These are phyloP conservation scores for Tagetes erecta DNA, from an alignment of 129 eudicot genomes.

Conservation along the genomic window DNA sequence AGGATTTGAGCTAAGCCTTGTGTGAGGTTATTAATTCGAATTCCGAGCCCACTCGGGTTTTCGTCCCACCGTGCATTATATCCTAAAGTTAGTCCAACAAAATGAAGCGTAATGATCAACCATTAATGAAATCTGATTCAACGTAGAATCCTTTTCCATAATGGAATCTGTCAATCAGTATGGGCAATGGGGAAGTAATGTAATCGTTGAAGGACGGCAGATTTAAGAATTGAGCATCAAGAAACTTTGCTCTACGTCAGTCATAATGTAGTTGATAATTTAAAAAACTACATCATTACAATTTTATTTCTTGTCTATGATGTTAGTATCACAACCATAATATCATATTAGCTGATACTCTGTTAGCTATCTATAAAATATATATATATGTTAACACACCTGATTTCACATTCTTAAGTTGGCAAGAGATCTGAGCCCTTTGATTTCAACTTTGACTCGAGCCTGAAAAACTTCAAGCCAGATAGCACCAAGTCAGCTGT, in stretches of 20 bases:
- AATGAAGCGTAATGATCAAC: background rate
- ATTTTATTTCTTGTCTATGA: background rate
- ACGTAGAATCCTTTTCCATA: background rate
- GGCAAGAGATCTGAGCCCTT: slow-evolving; percentile 68
- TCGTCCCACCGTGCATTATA: background rate
- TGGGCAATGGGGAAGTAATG: background rate
- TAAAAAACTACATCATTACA: background rate
- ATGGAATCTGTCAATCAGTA: background rate
- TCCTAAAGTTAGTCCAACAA: background rate
- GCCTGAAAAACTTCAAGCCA: slow-evolving; percentile 82
- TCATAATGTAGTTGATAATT: background rate
- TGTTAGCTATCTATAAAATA: background rate
- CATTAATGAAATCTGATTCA: background rate
- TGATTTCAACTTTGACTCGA: slow-evolving; percentile 71
- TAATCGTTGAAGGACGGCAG: background rate
- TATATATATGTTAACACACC: slow-evolving; percentile 22
- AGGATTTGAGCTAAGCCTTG: too few relatives aligned
- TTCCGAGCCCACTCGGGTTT: too few relatives aligned
- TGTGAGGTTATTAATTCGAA: too few relatives aligned
- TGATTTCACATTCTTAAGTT: slow-evolving; percentile 36
- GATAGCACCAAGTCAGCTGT: slow-evolving; percentile 81
- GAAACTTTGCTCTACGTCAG: background rate
- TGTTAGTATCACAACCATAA: background rate
- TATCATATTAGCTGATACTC: background rate
- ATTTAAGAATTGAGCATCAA: background rate